Evolutionary conservation across 768 basidiomycete species (phyloP).

Genomic region (Boletus rubroflammeus): DNA sequence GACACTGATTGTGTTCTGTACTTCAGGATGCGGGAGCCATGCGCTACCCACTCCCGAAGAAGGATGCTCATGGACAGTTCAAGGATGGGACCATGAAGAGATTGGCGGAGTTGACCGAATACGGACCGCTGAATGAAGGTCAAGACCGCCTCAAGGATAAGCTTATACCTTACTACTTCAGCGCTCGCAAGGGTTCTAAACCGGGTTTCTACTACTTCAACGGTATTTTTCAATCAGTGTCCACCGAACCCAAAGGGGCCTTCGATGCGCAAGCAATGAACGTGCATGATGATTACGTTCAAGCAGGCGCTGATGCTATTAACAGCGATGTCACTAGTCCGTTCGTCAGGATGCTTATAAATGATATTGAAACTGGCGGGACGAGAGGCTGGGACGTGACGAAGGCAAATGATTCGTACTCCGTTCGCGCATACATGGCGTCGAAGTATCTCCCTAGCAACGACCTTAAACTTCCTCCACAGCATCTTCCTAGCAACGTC

Average conservation of each 20-base stretch:
- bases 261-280: constrained; percentile 9
- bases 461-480: constrained; percentile 14
- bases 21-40: constrained; percentile 33
- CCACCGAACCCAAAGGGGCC: background rate
- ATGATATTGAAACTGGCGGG: constrained; percentile 14
- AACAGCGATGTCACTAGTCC: constrained; percentile 16
- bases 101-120: constrained; percentile 29
- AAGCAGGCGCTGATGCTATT: constrained; percentile 19
- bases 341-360: constrained; percentile 20
- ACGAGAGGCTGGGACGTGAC: constrained; percentile 26
- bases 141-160: constrained; percentile 14
- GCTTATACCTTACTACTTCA: constrained; percentile 20
- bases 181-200: constrained; percentile 8
- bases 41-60: constrained; percentile 30
- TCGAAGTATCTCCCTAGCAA: constrained; percentile 25
- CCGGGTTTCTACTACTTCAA: constrained; percentile 12
- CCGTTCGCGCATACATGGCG: constrained; percentile 26
- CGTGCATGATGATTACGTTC: constrained; percentile 7
- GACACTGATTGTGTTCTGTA: background rate
- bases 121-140: constrained; percentile 22
- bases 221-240: background rate
- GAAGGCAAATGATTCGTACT: constrained; percentile 29
- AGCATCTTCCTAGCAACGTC: constrained; percentile 17
- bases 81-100: constrained; percentile 30
- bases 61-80: constrained; percentile 10